Conservation (phyloP, 768 basidiomycete species). For the Mycena capillaripes region DNA sequence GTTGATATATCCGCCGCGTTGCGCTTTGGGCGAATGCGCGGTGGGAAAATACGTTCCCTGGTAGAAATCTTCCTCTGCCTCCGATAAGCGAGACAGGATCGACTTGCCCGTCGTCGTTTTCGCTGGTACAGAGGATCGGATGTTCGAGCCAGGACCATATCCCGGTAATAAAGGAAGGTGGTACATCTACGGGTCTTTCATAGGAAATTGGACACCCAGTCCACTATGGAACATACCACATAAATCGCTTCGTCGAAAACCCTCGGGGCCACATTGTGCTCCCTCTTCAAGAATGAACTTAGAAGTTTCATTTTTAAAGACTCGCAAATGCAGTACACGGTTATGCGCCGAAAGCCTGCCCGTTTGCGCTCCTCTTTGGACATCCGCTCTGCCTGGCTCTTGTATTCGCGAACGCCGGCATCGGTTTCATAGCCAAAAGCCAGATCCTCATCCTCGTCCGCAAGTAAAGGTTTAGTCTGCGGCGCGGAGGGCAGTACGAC, state of each 20-base stretch:
- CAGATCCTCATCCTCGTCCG: slow-evolving; percentile 62
- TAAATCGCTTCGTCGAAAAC: slow-evolving; percentile 96
- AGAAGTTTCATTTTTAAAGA: slow-evolving; percentile 88
- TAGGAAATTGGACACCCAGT: slow-evolving; percentile 21
- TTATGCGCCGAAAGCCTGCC: slow-evolving; percentile 85
- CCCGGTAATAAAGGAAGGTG: slow-evolving; percentile 93
- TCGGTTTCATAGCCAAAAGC: slow-evolving; percentile 77
- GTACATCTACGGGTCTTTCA: slow-evolving; percentile 74
- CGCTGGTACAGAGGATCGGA: slow-evolving; percentile 85
- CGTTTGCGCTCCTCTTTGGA: slow-evolving; percentile 86
- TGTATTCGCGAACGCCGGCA: slow-evolving; percentile 78
- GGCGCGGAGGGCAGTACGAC: slow-evolving; percentile 92
- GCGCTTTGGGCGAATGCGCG: slow-evolving; percentile 48
- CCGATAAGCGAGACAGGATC: slow-evolving; percentile 77
- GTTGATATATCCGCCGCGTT: slow-evolving; percentile 76
- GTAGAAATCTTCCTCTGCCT: slow-evolving; percentile 93
- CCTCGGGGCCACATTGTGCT: slow-evolving; percentile 90
- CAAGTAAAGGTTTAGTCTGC: slow-evolving; percentile 80
- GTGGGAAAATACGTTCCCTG: slow-evolving; percentile 84
- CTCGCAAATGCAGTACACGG: slow-evolving; percentile 92
- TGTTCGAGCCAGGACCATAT: slow-evolving; percentile 85
- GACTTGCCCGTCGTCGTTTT: slow-evolving; percentile 67
- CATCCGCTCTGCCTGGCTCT: slow-evolving; percentile 92
- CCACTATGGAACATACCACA: slow-evolving; percentile 69
- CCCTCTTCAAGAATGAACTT: slow-evolving; percentile 89